A percentile compares a stretch with the other conserved stretches of the same genome.
These are phyloP conservation scores for Spathaspora girioi DNA, from an alignment of 805 yeast species.

Conservation along the genomic window DNA sequence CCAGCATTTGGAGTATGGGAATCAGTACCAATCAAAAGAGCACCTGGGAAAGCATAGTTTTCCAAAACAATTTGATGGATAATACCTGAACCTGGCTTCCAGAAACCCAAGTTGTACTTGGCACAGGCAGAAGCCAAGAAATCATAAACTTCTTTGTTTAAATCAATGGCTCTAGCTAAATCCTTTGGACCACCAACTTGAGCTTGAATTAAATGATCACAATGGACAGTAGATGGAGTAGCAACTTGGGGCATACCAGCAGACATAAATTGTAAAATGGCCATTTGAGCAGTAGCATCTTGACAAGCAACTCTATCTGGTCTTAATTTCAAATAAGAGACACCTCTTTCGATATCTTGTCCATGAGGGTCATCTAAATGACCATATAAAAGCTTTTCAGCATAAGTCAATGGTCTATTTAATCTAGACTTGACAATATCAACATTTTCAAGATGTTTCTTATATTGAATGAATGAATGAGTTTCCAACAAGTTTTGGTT, in stretches of 20 bases:
- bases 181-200: slow-evolving; percentile 87
- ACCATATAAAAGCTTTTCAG: slow-evolving; percentile 92
- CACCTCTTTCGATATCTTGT: slow-evolving; percentile 82
- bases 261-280: slow-evolving; percentile 92
- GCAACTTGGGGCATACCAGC: slow-evolving; percentile 90
- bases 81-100: slow-evolving; percentile 99
- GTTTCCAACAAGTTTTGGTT: slow-evolving; percentile 77
- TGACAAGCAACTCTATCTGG: slow-evolving; percentile 99
- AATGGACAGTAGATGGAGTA: slow-evolving; percentile 93
- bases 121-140: slow-evolving; percentile 87
- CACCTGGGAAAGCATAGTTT: slow-evolving; percentile 97
- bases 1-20: slow-evolving; percentile 98
- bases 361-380: slow-evolving; percentile 92
- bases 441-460: slow-evolving; percentile 84
- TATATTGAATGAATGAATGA: slow-evolving; percentile 86
- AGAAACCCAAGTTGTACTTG: slow-evolving; percentile 94
- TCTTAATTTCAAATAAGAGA: slow-evolving; percentile 86
- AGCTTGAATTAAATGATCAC: slow-evolving; percentile 97
- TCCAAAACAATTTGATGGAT: slow-evolving; percentile 95
- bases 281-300: slow-evolving; percentile 99
- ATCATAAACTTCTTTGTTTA: slow-evolving; percentile 92
- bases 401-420: slow-evolving; percentile 87
- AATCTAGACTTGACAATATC: slow-evolving; percentile 79
- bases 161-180: slow-evolving; percentile 78
- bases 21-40: slow-evolving; percentile 93